Conservation (phyloP, 163 green algal genomes). For the Scenedesmus sp. region DNA sequence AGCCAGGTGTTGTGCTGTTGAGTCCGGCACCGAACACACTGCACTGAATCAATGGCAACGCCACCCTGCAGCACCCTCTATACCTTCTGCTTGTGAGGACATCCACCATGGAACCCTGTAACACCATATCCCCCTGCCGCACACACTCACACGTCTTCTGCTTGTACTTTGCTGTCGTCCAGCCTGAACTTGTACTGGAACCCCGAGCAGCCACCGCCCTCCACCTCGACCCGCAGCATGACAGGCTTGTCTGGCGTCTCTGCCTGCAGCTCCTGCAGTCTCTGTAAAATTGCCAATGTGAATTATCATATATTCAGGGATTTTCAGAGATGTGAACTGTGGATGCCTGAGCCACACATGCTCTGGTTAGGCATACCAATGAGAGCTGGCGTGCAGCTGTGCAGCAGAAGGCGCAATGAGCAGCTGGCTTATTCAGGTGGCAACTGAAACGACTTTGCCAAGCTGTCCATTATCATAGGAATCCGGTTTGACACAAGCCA, state of each 20-base stretch:
- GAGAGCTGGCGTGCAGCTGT: not conserved
- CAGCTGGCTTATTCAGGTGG: too few species aligned
- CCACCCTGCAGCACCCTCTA: too few species aligned
- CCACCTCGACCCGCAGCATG: constrained; percentile 90
- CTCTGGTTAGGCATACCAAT: not conserved
- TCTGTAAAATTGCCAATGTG: too few species aligned
- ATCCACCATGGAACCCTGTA: too few species aligned
- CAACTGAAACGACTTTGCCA: too few species aligned
- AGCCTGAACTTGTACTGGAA: constrained; percentile 97
- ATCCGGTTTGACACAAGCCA: too few species aligned
- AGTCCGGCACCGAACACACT: too few species aligned
- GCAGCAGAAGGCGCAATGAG: not conserved
- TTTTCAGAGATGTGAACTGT: not conserved
- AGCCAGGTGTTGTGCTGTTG: too few species aligned
- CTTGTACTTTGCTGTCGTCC: constrained; percentile 61
- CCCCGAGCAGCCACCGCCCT: constrained; percentile 96
- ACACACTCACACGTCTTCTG: constrained; percentile 79
- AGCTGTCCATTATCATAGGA: too few species aligned
- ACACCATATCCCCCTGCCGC: not conserved
- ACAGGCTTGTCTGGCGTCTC: constrained; percentile 54
- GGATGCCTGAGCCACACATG: not conserved
- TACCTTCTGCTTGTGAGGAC: too few species aligned
- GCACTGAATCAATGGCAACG: too few species aligned
- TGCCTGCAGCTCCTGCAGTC: constrained; percentile 74
- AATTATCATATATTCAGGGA: too few species aligned